Conservation (phyloP, 1,284 basidiomycete genomes). For the Inonotus hispidus region DNA sequence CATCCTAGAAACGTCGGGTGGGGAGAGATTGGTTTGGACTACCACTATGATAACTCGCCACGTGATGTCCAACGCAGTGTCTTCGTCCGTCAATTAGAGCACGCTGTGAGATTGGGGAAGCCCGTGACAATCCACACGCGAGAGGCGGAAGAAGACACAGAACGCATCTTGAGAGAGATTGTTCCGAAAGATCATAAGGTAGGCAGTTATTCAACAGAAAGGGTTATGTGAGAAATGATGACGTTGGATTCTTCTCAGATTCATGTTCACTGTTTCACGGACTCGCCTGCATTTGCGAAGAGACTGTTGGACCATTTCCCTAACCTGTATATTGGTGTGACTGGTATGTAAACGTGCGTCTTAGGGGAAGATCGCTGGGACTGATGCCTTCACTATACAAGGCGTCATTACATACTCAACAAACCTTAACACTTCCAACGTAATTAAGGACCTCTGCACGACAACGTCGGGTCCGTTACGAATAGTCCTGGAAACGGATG, state of each 20-base stretch:
- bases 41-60: constrained; percentile 75
- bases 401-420: constrained; percentile 75
- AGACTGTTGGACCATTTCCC: constrained; percentile 71
- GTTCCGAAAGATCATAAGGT: constrained; percentile 68
- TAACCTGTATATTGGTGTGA: constrained; percentile 76
- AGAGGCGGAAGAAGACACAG: constrained; percentile 76
- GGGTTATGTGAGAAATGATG: not conserved
- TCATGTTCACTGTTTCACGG: constrained; percentile 79
- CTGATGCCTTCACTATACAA: constrained; percentile 22
- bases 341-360: constrained; percentile 37
- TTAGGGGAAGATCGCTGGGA: not conserved
- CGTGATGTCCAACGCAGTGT: constrained; percentile 59
- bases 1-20: constrained; percentile 78
- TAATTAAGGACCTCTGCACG: constrained; percentile 48
- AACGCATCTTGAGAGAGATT: constrained; percentile 64
- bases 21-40: constrained; percentile 84
- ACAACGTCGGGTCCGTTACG: constrained; percentile 34
- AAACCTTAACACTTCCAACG: constrained; percentile 60
- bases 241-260: constrained; percentile 39
- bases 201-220: not conserved
- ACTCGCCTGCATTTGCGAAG: constrained; percentile 64
- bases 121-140: constrained; percentile 76
- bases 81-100: constrained; percentile 59
- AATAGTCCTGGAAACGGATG: constrained; percentile 77
- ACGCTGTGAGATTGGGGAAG: constrained; percentile 62